Conservation (phyloP, 306 rosid species). For the Malus sylvestris region DNA sequence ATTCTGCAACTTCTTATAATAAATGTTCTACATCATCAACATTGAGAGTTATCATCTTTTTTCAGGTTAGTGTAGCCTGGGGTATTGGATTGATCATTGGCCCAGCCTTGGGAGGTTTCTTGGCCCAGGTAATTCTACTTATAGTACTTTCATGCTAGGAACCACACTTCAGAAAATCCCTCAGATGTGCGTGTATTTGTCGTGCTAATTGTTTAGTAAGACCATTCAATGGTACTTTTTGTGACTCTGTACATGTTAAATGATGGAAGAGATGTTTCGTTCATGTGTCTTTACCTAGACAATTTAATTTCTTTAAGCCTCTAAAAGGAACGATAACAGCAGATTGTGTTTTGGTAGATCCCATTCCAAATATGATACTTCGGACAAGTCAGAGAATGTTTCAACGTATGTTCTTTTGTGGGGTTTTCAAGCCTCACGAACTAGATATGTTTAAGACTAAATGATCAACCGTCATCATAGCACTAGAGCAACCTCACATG, state of each 20-base stretch:
- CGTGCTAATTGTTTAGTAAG: not conserved
- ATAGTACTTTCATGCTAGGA: not conserved
- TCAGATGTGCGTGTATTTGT: not conserved
- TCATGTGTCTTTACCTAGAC: not conserved
- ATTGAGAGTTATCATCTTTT: constrained; percentile 10
- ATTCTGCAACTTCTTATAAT: not conserved
- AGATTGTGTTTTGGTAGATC: not conserved
- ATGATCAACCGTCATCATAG: not conserved
- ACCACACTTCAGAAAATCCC: not conserved
- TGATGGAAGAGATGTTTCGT: not conserved
- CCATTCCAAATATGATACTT: not conserved
- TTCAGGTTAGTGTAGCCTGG: constrained; percentile 78
- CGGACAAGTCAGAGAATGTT: not conserved
- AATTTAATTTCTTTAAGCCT: not conserved
- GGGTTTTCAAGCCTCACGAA: not conserved
- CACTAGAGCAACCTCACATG: not conserved
- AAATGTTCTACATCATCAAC: not conserved
- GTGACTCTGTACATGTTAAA: not conserved
- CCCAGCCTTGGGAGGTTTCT: constrained; percentile 85
- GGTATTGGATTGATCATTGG: constrained; percentile 73
- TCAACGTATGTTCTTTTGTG: not conserved
- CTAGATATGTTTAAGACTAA: not conserved
- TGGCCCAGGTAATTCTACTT: constrained; percentile 65
- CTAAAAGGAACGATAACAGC: not conserved
- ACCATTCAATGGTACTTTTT: not conserved